Evolutionary conservation across 2,329 filamentous ascomycete genomes (phyloP).

Genomic region (Hymenoscyphus fructigenus): DNA sequence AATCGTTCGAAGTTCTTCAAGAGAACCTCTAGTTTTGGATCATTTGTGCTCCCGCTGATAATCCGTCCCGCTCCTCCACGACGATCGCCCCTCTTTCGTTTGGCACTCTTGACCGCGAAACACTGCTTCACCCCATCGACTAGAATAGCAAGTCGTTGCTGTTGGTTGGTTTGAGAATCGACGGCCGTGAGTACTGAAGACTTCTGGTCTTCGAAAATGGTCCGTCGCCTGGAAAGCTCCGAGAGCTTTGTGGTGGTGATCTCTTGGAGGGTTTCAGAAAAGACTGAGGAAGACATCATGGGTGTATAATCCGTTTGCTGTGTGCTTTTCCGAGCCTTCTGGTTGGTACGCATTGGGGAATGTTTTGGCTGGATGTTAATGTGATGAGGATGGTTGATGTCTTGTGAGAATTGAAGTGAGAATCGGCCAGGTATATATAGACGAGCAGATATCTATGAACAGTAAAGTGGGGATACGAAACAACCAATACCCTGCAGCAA

Average conservation of each 20-base stretch:
- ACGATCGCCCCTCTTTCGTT: conserved; percentile 18
- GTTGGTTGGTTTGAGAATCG: conserved; percentile 35
- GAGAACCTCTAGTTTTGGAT: conserved; percentile 25
- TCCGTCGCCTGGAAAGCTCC: conserved; percentile 54
- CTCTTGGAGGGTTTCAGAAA: conserved; percentile 53
- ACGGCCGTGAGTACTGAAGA: conserved; percentile 39
- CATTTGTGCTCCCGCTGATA: conserved; percentile 20
- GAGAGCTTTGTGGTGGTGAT: conserved; percentile 56
- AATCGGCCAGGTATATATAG: no score
- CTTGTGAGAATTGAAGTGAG: no score
- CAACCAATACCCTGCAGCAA: no score
- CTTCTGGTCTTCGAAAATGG: conserved; percentile 49
- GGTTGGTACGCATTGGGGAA: no score
- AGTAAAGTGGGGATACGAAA: no score
- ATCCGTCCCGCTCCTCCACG: conserved; percentile 17
- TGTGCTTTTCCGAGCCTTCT: no score
- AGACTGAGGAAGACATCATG: conserved; percentile 41
- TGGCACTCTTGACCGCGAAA: conserved; percentile 32
- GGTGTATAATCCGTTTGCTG: no score
- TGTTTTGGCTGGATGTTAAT: no score
- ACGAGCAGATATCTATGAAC: no score
- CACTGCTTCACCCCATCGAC: conserved; percentile 33
- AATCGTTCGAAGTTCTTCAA: conserved; percentile 49
- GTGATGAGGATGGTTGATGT: no score
- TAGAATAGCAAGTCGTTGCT: conserved; percentile 38